Evolutionary conservation across 2,329 filamentous ascomycete species (phyloP).

Genomic region (Cytospora schulzeri): DNA sequence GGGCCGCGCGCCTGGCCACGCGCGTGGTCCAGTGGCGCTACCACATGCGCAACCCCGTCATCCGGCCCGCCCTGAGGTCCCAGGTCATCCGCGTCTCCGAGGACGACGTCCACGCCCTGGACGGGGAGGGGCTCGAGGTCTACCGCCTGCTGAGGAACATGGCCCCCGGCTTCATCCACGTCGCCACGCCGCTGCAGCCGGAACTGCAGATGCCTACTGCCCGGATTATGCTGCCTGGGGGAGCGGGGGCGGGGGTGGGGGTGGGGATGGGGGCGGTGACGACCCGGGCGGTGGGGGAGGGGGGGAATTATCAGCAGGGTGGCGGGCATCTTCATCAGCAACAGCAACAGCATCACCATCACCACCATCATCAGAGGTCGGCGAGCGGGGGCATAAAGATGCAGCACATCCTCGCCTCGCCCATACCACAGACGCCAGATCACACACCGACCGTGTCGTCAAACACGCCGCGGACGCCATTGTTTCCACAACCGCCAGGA

Average conservation of each 20-base stretch:
- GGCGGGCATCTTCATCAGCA: neutral
- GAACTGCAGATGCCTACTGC: constrained; percentile 18
- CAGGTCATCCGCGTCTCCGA: constrained; percentile 21
- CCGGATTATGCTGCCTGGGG: neutral
- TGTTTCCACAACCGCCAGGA: constrained; percentile 4
- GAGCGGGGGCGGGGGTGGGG: too few relatives aligned
- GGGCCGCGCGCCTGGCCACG: constrained; percentile 25
- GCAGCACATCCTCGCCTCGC: constrained; percentile 21
- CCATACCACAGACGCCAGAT: constrained; percentile 22
- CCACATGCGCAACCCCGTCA: constrained; percentile 17
- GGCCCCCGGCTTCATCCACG: constrained; percentile 24
- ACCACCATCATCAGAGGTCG: constrained; percentile 10
- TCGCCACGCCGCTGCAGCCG: constrained; percentile 24
- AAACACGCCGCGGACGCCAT: constrained; percentile 25
- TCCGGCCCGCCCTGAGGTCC: constrained; percentile 13
- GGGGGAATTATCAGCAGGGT: too few relatives aligned
- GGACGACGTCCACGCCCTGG: constrained; percentile 23
- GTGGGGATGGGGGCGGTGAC: too few relatives aligned
- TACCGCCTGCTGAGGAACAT: constrained; percentile 23
- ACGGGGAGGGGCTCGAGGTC: constrained; percentile 26
- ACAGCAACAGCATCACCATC: constrained; percentile 6
- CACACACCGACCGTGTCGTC: constrained; percentile 17
- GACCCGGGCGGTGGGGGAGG: too few relatives aligned
- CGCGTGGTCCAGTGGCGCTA: constrained; percentile 27
- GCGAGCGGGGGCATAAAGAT: constrained; percentile 17